Base-by-base conservation (phyloP, 257 asterid species). In the Handroanthus guayacan region DNA sequence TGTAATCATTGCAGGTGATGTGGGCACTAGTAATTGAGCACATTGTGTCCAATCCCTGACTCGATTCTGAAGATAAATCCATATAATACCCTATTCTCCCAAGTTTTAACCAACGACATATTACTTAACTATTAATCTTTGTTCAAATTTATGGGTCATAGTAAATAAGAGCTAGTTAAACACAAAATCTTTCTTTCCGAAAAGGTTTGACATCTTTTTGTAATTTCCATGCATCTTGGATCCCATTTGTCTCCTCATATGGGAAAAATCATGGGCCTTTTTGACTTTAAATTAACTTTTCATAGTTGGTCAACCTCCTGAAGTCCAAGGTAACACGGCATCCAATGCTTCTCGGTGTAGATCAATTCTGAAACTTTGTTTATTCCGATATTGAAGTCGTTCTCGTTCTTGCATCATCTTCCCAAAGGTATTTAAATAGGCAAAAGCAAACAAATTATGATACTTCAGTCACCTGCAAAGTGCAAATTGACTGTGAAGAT, bases 261-360 rank as follows among this genome's bases (percentile, higher is more conserved):
- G 76, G 44, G 43, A 62, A 47, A 52, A 38, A 76, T 38, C 9
- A 57, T 58, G 64, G 55, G 34, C 12, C 1, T 5, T 6, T 52
- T 55, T 62, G 65, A 80, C 81, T 69, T 68, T 74, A n/a, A 48
- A 1, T 5, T 9, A 44, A 56, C 38, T 54, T 65, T 74, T n/a
- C 41, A 43, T 39, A 25, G 57, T 71, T n/a, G 76, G 79, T 76
- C 82, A 76, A 61, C 72, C 54, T 65, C 41, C 44, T 54, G 3
- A 44, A 71, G 48, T 34, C 43, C 41, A 37, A 61, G 39, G 20
- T 77, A 69, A 62, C 80, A 80, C 7, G 8, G 81, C 44, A 80
- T 81, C 84, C 84, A 65, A 76, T 76, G 84, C 76, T 58, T 65
- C 50, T 75, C 71, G 67, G 45, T 47, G 16, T n/a, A 75, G 60